These are phyloP conservation scores for Trebouxia sp. DNA, from an alignment of 139 green algal genomes.

Conservation along the genomic window DNA sequence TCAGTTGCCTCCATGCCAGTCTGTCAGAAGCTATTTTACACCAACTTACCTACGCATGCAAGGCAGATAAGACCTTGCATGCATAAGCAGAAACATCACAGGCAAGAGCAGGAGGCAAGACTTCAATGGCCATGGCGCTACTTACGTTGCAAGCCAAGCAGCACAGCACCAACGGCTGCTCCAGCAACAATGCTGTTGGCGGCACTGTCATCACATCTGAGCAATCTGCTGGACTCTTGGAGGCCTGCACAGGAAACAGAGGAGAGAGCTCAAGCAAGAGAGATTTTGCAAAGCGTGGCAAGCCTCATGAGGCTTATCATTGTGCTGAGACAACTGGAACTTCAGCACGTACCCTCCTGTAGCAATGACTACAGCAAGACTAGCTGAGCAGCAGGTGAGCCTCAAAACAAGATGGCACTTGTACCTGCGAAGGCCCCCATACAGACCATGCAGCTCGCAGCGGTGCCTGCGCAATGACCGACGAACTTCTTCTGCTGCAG, in stretches of 20 bases:
- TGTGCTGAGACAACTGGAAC: too few relatives aligned
- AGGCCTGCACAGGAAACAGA: too few relatives aligned
- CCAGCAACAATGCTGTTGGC: conserved; percentile 47
- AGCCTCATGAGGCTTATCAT: background rate
- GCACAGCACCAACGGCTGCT: conserved; percentile 38
- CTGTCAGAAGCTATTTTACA: too few relatives aligned
- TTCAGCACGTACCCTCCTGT: too few relatives aligned
- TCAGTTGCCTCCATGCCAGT: too few relatives aligned
- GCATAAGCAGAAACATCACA: background rate
- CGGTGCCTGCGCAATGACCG: background rate
- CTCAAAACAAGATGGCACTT: too few relatives aligned
- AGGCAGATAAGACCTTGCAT: too few relatives aligned
- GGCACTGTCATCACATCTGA: conserved; percentile 41
- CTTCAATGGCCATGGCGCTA: background rate
- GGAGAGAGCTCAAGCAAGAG: too few relatives aligned
- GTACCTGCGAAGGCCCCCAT: conserved; percentile 5
- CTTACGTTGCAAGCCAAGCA: conserved; percentile 42
- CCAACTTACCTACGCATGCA: too few relatives aligned
- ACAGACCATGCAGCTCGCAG: conserved; percentile 24
- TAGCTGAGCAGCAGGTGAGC: too few relatives aligned
- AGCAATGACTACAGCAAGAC: background rate
- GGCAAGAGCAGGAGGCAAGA: background rate
- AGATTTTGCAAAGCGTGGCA: background rate
- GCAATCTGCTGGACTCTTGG: conserved; percentile 37
- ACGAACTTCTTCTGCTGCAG: background rate